Percentiles rank a stretch among this genome's conserved stretches.
Evolutionary conservation across 2,329 filamentous ascomycete species (phyloP).

Genomic region (Monascus ruber): DNA sequence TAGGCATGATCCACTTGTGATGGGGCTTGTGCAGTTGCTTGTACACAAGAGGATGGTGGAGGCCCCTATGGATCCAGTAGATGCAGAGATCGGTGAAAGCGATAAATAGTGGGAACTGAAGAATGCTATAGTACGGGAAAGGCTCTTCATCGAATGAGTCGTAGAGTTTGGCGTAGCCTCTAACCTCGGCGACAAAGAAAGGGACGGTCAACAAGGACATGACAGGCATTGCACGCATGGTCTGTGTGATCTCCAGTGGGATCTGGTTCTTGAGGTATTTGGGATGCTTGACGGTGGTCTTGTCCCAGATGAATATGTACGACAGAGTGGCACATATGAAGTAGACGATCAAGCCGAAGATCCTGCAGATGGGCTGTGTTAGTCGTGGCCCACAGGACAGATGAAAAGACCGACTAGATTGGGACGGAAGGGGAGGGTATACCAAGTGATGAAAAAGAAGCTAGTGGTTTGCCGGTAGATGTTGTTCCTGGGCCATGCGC

Average conservation of each 20-base stretch:
- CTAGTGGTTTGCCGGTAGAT: conserved; percentile 61
- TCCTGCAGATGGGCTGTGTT: conserved; percentile 39
- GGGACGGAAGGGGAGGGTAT: conserved; percentile 17
- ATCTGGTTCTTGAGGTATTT: conserved; percentile 95
- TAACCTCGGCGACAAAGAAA: conserved; percentile 72
- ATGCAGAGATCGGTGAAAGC: conserved; percentile 81
- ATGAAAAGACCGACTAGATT: neutral
- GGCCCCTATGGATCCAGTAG: conserved; percentile 80
- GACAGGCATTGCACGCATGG: conserved; percentile 62
- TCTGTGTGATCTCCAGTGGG: conserved; percentile 70
- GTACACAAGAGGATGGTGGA: conserved; percentile 74
- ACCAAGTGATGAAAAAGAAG: conserved; percentile 82
- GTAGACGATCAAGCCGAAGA: conserved; percentile 77
- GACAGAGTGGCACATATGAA: conserved; percentile 74
- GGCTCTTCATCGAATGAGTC: conserved; percentile 66
- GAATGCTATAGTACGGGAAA: conserved; percentile 62
- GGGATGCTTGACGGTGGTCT: conserved; percentile 75
- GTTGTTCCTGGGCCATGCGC: conserved; percentile 66
- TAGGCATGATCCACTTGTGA: conserved; percentile 99
- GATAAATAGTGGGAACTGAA: conserved; percentile 82
- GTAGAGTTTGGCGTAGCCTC: conserved; percentile 79
- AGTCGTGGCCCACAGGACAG: too few species aligned
- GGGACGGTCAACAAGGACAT: conserved; percentile 75
- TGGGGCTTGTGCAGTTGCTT: conserved; percentile 90
- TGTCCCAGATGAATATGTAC: conserved; percentile 84